Conservation (phyloP, 352 stramenopile genomes). For the Aphanomyces cochlioides region DNA sequence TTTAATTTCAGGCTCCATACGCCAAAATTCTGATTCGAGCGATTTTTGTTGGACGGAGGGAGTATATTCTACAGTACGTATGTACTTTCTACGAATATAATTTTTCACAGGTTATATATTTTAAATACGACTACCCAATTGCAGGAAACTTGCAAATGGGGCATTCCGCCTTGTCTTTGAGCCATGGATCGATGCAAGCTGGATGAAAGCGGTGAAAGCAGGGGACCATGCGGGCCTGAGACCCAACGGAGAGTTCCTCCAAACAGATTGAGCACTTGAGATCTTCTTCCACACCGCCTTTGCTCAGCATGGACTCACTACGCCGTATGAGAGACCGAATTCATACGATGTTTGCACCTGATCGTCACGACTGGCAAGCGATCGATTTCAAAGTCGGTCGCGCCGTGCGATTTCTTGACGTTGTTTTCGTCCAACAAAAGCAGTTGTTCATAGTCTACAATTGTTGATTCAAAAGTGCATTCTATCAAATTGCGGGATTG, state of each 20-base stretch:
- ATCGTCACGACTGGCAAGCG: conserved; percentile 55
- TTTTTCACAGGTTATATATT: conserved; percentile 14
- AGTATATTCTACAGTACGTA: no score
- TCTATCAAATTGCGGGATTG: not conserved
- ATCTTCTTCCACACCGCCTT: conserved; percentile 25
- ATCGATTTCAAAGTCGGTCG: conserved; percentile 50
- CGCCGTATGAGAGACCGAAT: not conserved
- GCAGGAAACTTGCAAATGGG: conserved; percentile 77
- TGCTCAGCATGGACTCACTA: conserved; percentile 62
- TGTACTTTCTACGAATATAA: conserved; percentile 3
- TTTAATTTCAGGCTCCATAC: no score
- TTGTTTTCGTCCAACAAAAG: conserved; percentile 63
- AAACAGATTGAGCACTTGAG: conserved; percentile 65
- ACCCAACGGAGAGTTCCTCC: conserved; percentile 41
- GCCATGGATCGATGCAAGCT: conserved; percentile 71
- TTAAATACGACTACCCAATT: conserved; percentile 38
- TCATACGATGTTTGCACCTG: conserved; percentile 38
- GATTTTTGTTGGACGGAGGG: no score
- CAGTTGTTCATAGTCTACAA: conserved; percentile 62
- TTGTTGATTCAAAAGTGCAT: not conserved
- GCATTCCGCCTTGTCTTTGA: conserved; percentile 61
- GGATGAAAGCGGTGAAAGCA: conserved; percentile 82
- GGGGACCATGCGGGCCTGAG: conserved; percentile 54
- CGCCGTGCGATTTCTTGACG: conserved; percentile 45
- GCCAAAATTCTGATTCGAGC: no score